Conservation (phyloP, 2,329 filamentous ascomycete species). For the Capronia epimyces region DNA sequence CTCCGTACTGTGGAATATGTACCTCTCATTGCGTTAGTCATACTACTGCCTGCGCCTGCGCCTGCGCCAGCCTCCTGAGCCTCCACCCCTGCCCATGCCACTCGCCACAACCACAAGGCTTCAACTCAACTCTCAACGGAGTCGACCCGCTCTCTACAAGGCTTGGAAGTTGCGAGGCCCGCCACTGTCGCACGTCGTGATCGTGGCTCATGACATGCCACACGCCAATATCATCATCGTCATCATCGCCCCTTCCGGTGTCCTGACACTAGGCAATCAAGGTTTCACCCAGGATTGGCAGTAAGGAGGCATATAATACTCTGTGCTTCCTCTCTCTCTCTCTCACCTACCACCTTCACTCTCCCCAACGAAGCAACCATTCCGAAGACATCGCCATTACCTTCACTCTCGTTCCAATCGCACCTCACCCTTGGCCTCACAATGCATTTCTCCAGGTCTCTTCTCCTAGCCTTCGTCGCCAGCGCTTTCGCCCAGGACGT, state of each 20-base stretch:
- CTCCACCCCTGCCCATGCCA: no score
- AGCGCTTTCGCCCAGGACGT: constrained; percentile 15
- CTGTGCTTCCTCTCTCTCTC: background rate
- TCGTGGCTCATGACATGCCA: background rate
- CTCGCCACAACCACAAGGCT: no score
- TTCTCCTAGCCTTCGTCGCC: constrained; percentile 18
- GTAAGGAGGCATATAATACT: background rate
- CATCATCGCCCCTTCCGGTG: no score
- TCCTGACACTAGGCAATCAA: background rate
- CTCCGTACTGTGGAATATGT: no score
- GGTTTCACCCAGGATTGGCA: background rate
- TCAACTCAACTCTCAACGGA: no score
- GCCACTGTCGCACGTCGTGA: background rate
- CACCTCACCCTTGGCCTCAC: background rate
- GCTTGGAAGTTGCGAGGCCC: background rate
- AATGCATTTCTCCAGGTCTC: constrained; percentile 24
- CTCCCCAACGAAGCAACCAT: constrained; percentile 1
- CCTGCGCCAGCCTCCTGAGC: no score
- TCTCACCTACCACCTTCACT: background rate
- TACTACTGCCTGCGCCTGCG: no score
- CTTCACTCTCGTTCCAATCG: background rate
- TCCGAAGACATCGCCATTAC: no score
- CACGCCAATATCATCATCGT: no score
- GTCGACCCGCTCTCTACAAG: no score
- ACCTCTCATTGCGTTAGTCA: no score